phyloP scores from a whole-genome alignment of 2,329 filamentous ascomycete genomes.

The Xylariaceae sp. region DNA sequence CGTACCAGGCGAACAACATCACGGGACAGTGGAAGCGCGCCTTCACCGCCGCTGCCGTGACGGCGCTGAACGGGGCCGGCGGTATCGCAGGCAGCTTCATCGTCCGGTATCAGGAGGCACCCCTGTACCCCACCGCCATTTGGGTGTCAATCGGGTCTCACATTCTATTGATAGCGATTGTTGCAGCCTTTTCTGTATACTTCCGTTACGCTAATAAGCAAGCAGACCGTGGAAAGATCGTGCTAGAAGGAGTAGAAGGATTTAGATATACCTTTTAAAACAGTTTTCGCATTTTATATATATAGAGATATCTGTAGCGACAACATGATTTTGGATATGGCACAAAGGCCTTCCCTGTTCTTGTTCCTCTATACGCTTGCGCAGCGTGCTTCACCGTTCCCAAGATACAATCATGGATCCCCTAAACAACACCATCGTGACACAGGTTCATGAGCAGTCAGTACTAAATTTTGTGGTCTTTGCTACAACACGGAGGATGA shows the following conservation, averaged over 20 bases:
- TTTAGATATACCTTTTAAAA: constrained; percentile 29
- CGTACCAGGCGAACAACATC: constrained; percentile 59
- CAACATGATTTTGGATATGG: no score
- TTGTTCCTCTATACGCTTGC: no score
- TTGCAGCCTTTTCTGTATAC: constrained; percentile 45
- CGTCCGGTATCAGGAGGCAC: constrained; percentile 55
- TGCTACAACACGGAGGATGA: no score
- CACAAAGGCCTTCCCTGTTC: no score
- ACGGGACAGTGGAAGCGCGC: constrained; percentile 60
- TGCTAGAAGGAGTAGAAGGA: constrained; percentile 43
- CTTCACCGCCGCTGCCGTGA: constrained; percentile 54
- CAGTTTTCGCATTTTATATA: no score
- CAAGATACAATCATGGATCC: no score
- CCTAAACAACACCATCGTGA: no score
- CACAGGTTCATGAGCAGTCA: no score
- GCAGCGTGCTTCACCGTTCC: no score
- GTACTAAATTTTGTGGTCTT: no score
- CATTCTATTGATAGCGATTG: constrained; percentile 50
- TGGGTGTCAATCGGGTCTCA: constrained; percentile 64
- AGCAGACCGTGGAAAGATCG: constrained; percentile 40
- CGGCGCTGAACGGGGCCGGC: constrained; percentile 57
- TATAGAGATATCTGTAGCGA: no score
- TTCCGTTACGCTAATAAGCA: constrained; percentile 48
- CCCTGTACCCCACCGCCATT: constrained; percentile 58
- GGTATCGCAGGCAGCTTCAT: constrained; percentile 63